These are phyloP conservation scores for Plasmodium ovale DNA, from an alignment of 169 alveolate genomes.

Conservation along the genomic window DNA sequence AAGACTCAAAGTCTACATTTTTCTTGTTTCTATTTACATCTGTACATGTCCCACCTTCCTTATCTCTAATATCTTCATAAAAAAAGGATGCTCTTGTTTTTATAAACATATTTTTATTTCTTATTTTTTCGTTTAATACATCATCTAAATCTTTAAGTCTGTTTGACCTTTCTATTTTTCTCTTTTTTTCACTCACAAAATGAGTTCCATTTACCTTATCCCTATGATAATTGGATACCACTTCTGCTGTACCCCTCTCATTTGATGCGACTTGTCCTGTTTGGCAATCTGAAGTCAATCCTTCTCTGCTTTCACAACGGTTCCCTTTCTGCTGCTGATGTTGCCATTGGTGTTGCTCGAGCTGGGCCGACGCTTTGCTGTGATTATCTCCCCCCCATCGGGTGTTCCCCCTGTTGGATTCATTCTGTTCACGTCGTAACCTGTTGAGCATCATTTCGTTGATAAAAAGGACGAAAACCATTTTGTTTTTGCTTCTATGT, in stretches of 20 bases:
- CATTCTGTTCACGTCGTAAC: not conserved
- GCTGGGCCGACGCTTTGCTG: too few relatives aligned
- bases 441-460: slow-evolving; percentile 33
- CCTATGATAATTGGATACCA: too few relatives aligned
- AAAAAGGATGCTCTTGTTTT: slow-evolving; percentile 34
- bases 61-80: slow-evolving; percentile 13
- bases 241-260: too few relatives aligned
- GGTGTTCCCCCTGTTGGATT: not conserved
- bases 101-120: slow-evolving; percentile 38
- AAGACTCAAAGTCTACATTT: slow-evolving; percentile 6
- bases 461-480: slow-evolving; percentile 70
- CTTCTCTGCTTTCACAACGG: too few relatives aligned
- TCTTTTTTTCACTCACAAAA: not conserved
- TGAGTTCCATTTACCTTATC: too few relatives aligned
- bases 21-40: slow-evolving; percentile 66
- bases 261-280: too few relatives aligned
- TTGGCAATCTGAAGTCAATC: too few relatives aligned
- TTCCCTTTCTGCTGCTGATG: too few relatives aligned
- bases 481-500: slow-evolving; percentile 45
- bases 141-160: slow-evolving; percentile 45
- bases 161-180: slow-evolving; percentile 8
- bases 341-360: too few relatives aligned
- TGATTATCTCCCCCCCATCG: not conserved
- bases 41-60: slow-evolving; percentile 68
- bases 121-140: slow-evolving; percentile 28